Evolutionary conservation across 78 protist genomes (phyloP), one percentile per base, ranked within the genome.

Genomic region (Goniomonas avonlea): DNA sequence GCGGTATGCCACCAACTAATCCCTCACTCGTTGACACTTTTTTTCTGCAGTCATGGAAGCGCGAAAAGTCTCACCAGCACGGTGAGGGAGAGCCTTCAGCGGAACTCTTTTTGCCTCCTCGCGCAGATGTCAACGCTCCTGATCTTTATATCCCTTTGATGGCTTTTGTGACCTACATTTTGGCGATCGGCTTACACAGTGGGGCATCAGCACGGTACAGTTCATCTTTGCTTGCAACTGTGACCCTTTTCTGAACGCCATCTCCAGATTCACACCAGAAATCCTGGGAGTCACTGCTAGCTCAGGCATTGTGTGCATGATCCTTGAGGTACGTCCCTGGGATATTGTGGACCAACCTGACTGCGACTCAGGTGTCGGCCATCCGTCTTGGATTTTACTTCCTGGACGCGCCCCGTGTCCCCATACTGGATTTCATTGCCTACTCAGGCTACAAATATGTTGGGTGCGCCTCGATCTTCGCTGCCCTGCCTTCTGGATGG

Each of bases 141-240:
- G 95, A 92, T 61, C 83, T 92, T 31, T 92, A 92, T 66, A 81
- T 92, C 20, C 95, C 95, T 8, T 37, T 70, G 43, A 90, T 92
- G 93, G 85, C 91, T 20, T 78, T 85, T 29, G 86, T 90, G 32
- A 90, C 95, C 18, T 91, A 89, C 86, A 77, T 87, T 73, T 77
- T 89, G 35, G 45, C 87, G 35, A 35, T 23, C 45, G 89, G 85
- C 9, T 17, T 85, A 66, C 85, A 65, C 60, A 55, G 43, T 77
- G 78, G 91, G 88, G n/a, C n/a, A n/a, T n/a, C n/a, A n/a, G n/a
- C n/a, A n/a, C n/a, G n/a, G n/a, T n/a, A n/a, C n/a, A n/a, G n/a
- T n/a, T n/a, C n/a, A n/a, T n/a, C n/a, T n/a, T n/a, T n/a, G n/a
- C n/a, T n/a, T n/a, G n/a, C n/a, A n/a, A n/a, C n/a, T n/a, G n/a